Percentiles rank a stretch among this genome's conserved stretches.
Conservation (phyloP, 2,329 filamentous ascomycete genomes). For the Calycina herbarum region DNA sequence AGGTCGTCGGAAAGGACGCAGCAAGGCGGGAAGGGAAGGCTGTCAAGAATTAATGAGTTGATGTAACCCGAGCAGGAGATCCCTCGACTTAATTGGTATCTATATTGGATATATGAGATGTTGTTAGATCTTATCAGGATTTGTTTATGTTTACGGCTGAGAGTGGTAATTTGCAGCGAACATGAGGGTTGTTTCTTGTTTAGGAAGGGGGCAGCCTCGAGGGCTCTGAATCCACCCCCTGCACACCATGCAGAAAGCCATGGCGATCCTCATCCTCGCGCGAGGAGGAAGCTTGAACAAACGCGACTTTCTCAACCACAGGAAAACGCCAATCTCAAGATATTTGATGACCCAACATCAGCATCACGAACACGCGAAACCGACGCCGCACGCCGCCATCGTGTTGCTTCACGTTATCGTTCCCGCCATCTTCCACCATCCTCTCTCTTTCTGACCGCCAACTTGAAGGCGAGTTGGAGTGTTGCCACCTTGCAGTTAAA, state of each 20-base stretch:
- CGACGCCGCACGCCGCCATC: neutral
- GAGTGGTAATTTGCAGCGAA: neutral
- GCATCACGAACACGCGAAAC: neutral
- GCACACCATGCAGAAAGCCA: neutral
- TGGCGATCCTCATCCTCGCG: neutral
- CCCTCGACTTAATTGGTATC: neutral
- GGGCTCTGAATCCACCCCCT: neutral
- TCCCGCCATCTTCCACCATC: neutral
- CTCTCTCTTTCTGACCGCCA: neutral
- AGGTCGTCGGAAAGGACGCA: neutral
- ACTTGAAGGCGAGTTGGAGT: neutral
- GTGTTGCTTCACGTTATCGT: neutral
- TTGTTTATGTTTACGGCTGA: neutral
- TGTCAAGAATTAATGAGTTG: neutral
- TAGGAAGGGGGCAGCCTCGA: neutral
- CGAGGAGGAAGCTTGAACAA: neutral
- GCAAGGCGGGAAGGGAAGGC: neutral
- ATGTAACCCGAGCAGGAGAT: neutral
- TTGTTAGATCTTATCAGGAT: neutral
- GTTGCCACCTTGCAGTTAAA: neutral
- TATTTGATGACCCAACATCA: neutral
- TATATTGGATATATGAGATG: neutral
- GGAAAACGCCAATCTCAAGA: neutral
- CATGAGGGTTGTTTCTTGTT: too few relatives aligned
- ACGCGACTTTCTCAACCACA: neutral